A percentile compares a stretch with the other conserved stretches of the same genome.
These are phyloP conservation scores for Erythrophleum ivorense DNA, from an alignment of 331 rosid genomes.

Conservation along the genomic window DNA sequence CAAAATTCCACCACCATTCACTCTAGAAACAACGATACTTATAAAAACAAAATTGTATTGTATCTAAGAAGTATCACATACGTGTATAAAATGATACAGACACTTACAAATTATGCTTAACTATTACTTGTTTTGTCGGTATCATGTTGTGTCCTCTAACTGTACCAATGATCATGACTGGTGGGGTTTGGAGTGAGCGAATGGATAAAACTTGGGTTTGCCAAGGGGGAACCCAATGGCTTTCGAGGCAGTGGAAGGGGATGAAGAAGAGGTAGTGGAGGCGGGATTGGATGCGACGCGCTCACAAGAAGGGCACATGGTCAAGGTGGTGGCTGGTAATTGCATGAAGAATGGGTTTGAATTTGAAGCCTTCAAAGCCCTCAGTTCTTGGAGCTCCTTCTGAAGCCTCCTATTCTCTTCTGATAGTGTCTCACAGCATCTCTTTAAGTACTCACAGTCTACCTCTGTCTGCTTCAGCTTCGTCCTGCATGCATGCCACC, in stretches of 20 bases:
- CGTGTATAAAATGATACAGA: neutral
- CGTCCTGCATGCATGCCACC: constrained; percentile 47
- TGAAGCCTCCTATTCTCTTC: constrained; percentile 77
- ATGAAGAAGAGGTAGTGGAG: constrained; percentile 34
- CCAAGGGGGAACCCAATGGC: constrained; percentile 47
- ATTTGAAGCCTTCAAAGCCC: constrained; percentile 63
- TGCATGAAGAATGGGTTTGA: constrained; percentile 77
- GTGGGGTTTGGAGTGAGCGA: constrained; percentile 48
- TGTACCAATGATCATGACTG: constrained; percentile 18
- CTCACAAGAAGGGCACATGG: constrained; percentile 88
- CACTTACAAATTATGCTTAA: neutral
- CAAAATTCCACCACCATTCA: neutral
- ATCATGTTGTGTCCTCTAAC: neutral
- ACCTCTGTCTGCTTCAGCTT: constrained; percentile 83
- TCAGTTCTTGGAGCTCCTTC: constrained; percentile 78
- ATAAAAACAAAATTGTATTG: neutral
- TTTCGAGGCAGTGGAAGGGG: constrained; percentile 35
- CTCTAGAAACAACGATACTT: neutral
- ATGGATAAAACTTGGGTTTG: constrained; percentile 56
- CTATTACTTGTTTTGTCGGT: neutral
- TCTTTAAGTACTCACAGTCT: constrained; percentile 74
- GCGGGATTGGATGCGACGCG: constrained; percentile 61
- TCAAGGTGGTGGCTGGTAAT: constrained; percentile 80
- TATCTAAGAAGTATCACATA: neutral
- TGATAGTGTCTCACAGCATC: constrained; percentile 71